Percentiles rank a stretch among this genome's conserved stretches.
These are phyloP conservation scores for Phytopythium cucurbitacearum DNA, from an alignment of 352 stramenopile species.

Conservation along the genomic window DNA sequence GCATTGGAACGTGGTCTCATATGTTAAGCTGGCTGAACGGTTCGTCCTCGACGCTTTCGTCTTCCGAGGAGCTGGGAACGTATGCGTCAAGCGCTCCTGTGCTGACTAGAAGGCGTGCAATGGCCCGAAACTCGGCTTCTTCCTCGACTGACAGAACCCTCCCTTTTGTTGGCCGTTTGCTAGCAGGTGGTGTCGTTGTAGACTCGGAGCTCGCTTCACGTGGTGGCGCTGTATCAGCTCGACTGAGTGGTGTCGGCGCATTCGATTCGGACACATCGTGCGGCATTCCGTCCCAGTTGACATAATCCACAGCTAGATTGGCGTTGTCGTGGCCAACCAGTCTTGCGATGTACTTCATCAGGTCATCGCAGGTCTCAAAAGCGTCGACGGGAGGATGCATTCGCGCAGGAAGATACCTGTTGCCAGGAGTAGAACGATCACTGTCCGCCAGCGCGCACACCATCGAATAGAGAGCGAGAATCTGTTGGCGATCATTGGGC, in stretches of 20 bases:
- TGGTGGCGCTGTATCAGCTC: too few species aligned
- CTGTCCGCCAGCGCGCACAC: constrained; percentile 46
- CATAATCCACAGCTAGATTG: too few species aligned
- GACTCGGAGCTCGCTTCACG: too few species aligned
- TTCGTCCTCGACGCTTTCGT: constrained; percentile 7
- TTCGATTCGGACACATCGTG: too few species aligned
- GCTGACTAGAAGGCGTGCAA: constrained; percentile 26
- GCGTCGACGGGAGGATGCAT: constrained; percentile 19
- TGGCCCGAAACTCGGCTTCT: constrained; percentile 35
- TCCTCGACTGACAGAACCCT: constrained; percentile 10
- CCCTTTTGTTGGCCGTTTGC: too few species aligned
- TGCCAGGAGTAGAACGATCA: neutral
- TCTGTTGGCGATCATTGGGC: constrained; percentile 1
- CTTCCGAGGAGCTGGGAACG: constrained; percentile 28
- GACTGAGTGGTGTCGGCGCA: too few species aligned
- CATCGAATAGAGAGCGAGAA: constrained; percentile 33
- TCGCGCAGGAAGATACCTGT: neutral
- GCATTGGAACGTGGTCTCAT: neutral
- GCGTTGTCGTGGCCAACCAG: too few species aligned
- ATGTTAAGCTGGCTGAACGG: constrained; percentile 15
- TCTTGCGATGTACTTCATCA: constrained; percentile 24
- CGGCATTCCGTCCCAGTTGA: too few species aligned
- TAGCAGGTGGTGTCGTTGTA: too few species aligned
- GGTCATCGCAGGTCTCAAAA: constrained; percentile 22
- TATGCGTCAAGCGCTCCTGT: constrained; percentile 19